These are phyloP conservation scores for Avena atlantica DNA, from an alignment of 176 grass and related monocot genomes.

Conservation along the genomic window DNA sequence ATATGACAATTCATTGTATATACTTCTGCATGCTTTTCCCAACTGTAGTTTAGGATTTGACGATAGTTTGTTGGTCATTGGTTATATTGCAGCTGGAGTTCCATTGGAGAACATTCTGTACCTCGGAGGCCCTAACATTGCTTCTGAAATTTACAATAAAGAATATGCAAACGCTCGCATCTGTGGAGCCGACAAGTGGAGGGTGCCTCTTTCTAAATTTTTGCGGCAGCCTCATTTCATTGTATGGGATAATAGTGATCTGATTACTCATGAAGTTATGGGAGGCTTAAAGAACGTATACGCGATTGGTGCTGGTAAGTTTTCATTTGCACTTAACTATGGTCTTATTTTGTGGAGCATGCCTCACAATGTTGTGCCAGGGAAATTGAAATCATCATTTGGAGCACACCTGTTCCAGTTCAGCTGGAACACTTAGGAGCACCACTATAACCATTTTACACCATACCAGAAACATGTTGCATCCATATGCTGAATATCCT, in stretches of 20 bases:
- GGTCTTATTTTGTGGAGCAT: background rate
- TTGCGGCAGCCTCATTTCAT: conserved; percentile 97
- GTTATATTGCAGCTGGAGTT: conserved; percentile 64
- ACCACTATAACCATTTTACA: background rate
- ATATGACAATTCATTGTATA: background rate
- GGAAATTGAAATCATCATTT: background rate
- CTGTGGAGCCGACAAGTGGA: conserved; percentile 93
- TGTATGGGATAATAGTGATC: conserved; percentile 95
- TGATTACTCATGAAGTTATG: conserved; percentile 97
- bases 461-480: background rate
- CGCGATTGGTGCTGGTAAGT: conserved; percentile 94
- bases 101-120: conserved; percentile 90
- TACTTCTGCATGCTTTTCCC: background rate
- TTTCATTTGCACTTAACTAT: conserved; percentile 8
- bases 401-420: background rate
- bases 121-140: conserved; percentile 96
- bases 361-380: background rate
- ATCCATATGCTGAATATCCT: background rate
- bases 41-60: background rate
- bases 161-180: conserved; percentile 98
- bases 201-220: conserved; percentile 91
- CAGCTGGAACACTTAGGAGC: background rate
- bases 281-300: conserved; percentile 96
- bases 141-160: conserved; percentile 98
- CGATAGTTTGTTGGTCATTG: conserved; percentile 24